Base-by-base conservation (phyloP, 768 basidiomycete genomes). In the Pleurotus eryngii region DNA sequence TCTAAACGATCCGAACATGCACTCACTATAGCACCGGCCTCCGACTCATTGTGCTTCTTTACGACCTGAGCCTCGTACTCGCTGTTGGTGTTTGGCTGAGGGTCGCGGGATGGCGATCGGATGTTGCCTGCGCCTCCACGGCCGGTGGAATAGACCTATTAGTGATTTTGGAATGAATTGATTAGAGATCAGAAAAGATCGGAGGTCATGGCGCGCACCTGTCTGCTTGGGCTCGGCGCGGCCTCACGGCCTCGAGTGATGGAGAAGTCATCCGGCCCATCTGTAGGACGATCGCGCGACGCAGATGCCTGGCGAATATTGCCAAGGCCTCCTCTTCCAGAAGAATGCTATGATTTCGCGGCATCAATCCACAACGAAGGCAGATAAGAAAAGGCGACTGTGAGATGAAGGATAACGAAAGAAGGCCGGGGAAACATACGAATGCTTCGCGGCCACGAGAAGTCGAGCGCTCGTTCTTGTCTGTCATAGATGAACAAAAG, bases 71-170 rank as follows among this genome's bases (percentile, higher is more conserved):
- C 64, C 20, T 53, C 51, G 38, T 40, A 39, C 18, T 71, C 70
- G 1, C 64, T 63, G 47, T 69, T 71, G 12, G 68, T 57, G 15
- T 63, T 63, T 5, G 67, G 64, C 38, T 63, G 60, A 1, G 69
- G 64, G 53, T 84, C 86, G 37, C 85, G 81, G 20, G 90, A 90
- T 0, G 85, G 86, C 1, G 90, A 88, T 57, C 89, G 85, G 50
- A 95, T 85, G 77, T 95, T 95, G 7, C 92, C 93, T 6, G 81
- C 81, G 14, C 93, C 93, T 24, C 93, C 92, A 50, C 92, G 84
- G 9, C 93, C 93, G 43, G 80, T 80, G 17, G 83, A 85, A 60
- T 72, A 75, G 15, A 78, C 57, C 73, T 83, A 62, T 5, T 12
- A 39, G 60, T 61, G n/a, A 62, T 61, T 37, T 37, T 20, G 46